Conservation (phyloP, 1,284 basidiomycete genomes). For the Sanguinoderma infundibulare region DNA sequence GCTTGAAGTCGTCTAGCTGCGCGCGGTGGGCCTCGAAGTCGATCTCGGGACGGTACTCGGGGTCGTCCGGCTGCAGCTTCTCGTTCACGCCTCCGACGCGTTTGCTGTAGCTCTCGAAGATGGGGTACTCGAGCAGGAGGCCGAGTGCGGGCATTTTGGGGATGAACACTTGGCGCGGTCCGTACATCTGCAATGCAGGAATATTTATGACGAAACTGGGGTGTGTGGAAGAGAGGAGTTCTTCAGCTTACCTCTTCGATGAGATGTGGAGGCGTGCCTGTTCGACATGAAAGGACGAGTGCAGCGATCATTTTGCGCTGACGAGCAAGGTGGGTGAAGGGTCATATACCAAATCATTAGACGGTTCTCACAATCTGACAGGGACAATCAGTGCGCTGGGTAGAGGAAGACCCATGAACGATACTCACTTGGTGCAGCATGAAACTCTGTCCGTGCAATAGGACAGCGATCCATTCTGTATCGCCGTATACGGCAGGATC, state of each 20-base stretch:
- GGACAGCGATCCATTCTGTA: slow-evolving; percentile 94
- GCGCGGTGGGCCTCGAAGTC: slow-evolving; percentile 71
- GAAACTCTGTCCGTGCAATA: slow-evolving; percentile 97
- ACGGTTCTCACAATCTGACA: slow-evolving; percentile 32
- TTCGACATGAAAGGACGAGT: slow-evolving; percentile 80
- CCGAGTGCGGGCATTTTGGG: slow-evolving; percentile 98
- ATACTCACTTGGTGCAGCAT: slow-evolving; percentile 91
- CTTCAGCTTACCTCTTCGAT: slow-evolving; percentile 64
- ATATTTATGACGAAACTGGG: neutral
- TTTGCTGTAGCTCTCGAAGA: slow-evolving; percentile 83
- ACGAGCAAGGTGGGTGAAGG: neutral
- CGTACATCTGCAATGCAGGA: slow-evolving; percentile 49
- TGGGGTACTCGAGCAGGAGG: slow-evolving; percentile 91
- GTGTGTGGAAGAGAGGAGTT: neutral
- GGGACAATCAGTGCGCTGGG: neutral
- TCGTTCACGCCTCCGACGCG: slow-evolving; percentile 66
- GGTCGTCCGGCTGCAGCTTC: slow-evolving; percentile 52
- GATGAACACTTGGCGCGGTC: slow-evolving; percentile 81
- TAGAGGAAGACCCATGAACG: too few species aligned
- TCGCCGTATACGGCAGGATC: slow-evolving; percentile 87
- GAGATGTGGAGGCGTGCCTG: slow-evolving; percentile 72
- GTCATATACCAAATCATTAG: too few species aligned
- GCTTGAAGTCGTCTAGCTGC: slow-evolving; percentile 81
- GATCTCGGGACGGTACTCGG: slow-evolving; percentile 67
- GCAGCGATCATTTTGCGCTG: slow-evolving; percentile 98